Percentiles rank a stretch among this genome's conserved stretches.
These are phyloP conservation scores for Raffaelea albimanens DNA, from an alignment of 2,329 filamentous ascomycete species.

Conservation along the genomic window DNA sequence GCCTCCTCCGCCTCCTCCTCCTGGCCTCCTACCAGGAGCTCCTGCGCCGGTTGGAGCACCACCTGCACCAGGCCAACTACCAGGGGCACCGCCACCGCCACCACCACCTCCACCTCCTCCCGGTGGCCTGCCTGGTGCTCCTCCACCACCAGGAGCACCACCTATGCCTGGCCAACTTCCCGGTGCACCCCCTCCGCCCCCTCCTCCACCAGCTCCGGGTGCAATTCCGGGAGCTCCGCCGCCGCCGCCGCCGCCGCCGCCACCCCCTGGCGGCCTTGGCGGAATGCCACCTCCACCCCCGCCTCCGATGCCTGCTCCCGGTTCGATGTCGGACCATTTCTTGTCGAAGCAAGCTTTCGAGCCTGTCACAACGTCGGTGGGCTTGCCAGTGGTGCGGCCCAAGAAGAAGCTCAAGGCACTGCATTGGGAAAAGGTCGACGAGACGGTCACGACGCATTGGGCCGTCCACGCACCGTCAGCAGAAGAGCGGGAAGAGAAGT, in stretches of 20 bases:
- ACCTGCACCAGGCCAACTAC: constrained; percentile 22
- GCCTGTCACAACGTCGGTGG: constrained; percentile 44
- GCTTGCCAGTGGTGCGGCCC: constrained; percentile 72
- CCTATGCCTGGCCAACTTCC: constrained; percentile 21
- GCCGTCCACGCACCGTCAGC: constrained; percentile 76
- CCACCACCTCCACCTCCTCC: constrained; percentile 36
- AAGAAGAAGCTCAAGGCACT: constrained; percentile 99
- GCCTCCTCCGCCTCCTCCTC: constrained; percentile 34
- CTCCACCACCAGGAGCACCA: constrained; percentile 37
- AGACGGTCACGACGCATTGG: constrained; percentile 87
- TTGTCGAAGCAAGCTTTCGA: constrained; percentile 54
- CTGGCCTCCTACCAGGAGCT: constrained; percentile 17
- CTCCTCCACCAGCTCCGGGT: constrained; percentile 22
- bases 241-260: constrained; percentile 26
- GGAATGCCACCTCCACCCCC: constrained; percentile 26
- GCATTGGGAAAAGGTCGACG: constrained; percentile 98
- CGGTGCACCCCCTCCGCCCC: constrained; percentile 16
- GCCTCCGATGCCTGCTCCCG: constrained; percentile 41
- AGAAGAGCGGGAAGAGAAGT: constrained; percentile 89
- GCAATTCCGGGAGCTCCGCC: constrained; percentile 22
- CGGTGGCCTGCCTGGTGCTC: constrained; percentile 27
- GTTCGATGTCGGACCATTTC: constrained; percentile 67
- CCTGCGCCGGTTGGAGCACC: constrained; percentile 21
- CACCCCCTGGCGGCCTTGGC: constrained; percentile 25
- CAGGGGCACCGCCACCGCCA: constrained; percentile 23